Evolutionary conservation across 1,284 basidiomycete species (phyloP).

Genomic region (Mycena citricolor): DNA sequence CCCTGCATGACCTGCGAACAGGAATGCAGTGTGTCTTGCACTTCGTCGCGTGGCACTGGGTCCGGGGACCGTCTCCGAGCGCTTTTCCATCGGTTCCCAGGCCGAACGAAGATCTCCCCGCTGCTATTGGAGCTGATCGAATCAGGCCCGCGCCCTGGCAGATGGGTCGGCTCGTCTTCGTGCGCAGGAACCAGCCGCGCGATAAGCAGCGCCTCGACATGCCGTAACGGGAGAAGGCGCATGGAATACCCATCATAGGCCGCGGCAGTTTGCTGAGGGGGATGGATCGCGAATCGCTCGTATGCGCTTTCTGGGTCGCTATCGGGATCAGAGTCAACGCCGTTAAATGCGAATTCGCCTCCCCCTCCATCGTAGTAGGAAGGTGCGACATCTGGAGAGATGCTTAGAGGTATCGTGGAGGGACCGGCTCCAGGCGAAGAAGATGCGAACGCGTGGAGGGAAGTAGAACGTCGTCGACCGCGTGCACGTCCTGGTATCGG

Average conservation of each 20-base stretch:
- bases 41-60: conserved; percentile 48
- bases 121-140: conserved; percentile 24
- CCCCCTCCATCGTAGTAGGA: too few relatives aligned
- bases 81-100: conserved; percentile 63
- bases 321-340: conserved; percentile 29
- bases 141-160: conserved; percentile 31
- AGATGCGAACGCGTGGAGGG: too few relatives aligned
- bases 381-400: too few relatives aligned
- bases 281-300: too few relatives aligned
- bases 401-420: too few relatives aligned
- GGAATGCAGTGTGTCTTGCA: conserved; percentile 56
- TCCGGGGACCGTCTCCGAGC: conserved; percentile 1
- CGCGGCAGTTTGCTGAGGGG: too few relatives aligned
- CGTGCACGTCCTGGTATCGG: too few relatives aligned
- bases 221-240: conserved; percentile 61
- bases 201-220: conserved; percentile 68
- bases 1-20: conserved; percentile 59
- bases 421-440: too few relatives aligned
- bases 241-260: conserved; percentile 54
- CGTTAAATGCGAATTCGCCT: conserved; percentile 1
- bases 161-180: conserved; percentile 60
- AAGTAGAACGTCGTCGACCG: too few relatives aligned
- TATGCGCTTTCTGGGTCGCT: conserved; percentile 32
- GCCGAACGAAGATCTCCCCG: conserved; percentile 65
- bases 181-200: conserved; percentile 72